Evolutionary conservation across 495 filamentous ascomycete genomes (phyloP), one percentile per base, ranked within the genome.

Genomic region (Aspergillus conjunctus): DNA sequence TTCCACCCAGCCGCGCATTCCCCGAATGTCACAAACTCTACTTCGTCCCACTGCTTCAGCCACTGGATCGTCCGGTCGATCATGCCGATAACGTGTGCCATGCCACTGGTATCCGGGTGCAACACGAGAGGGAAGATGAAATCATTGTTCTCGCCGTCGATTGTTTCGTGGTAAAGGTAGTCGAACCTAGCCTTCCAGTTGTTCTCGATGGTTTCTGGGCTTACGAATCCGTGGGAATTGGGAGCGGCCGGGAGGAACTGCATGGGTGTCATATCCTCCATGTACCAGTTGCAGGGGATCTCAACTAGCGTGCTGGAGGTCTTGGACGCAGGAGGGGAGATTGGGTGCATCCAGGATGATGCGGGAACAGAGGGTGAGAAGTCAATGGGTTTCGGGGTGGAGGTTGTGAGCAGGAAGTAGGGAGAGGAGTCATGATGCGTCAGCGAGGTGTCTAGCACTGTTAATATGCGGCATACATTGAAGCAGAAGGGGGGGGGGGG

Each of bases 81-180:
- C 79, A 82, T 82, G 0, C 76, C 75, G 61, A 81, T 76, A 7
- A 82, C 71, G 71, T 82, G 79, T 48, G 78, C 75, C 78, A 79
- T 82, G 9, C 79, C 79, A 60, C 77, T 79, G 22, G 77, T 81
- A 70, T 82, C 79, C 20, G 79, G 79, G 65, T 82, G 79, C 70
- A 79, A 51, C n/a, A 81, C 62, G 15, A 82, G 53, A 10, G 72
- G 69, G 52, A 80, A 78, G 15, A 80, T 67, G 14, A 61, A 61
- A 18, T 56, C 54, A 7, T 46, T 45, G 2, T 33, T 17, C 22
- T 46, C 60, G 4, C 62, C 61, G 0, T 53, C 50, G 17, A 64
- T 66, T 17, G 65, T 61, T 37, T 70, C 71, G 21, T 61, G n/a
- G 26, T 68, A 65, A 4, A 73, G 55, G 56, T 61, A 73, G 18